Evolutionary conservation across 352 stramenopile species (phyloP), one percentile per base, ranked within the genome.

Genomic region (Phytopythium helicoides): DNA sequence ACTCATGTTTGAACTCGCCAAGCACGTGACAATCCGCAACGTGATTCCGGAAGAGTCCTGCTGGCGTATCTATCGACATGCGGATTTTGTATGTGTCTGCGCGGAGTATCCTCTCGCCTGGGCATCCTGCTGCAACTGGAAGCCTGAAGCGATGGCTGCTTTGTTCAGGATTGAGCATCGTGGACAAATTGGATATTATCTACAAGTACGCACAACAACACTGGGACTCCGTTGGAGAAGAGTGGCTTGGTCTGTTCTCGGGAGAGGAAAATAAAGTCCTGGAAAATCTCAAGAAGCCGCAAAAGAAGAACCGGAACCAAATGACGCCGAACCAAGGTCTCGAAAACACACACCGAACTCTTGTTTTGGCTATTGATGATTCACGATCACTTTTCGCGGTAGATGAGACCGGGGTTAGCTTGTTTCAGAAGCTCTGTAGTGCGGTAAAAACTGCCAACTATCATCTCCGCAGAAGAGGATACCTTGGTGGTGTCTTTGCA

Each of bases 1-100:
- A 16, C 21, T 56, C 26, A 19, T 64, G 1, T 39, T 19, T 10
- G 14, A 59, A 19, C 19, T 64, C 18, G 51, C 57, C 19, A 12
- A 28, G 16, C 26, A 39, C 4, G 48, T 25, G 25, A 21, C 12
- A 11, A 22, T n/a, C n/a, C n/a, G n/a, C n/a, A n/a, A n/a, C n/a
- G n/a, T n/a, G n/a, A n/a, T n/a, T n/a, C n/a, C n/a, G n/a, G n/a
- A n/a, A n/a, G n/a, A n/a, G n/a, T n/a, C n/a, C n/a, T n/a, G n/a
- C 37, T 22, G 16, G 42, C 2, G 14, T 19, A 10, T 42, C 12
- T 6, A 42, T n/a, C n/a, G n/a, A n/a, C n/a, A n/a, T 42, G 54
- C 34, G 31, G 8, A 47, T 56, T 3, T 11, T 62, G 47, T 62
- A 56, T 28, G 19, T 36, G 6, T 56, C 47, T 21, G 26, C 28